Evolutionary conservation across 176 grass and related monocot species (phyloP).

Genomic region (Avena atlantica): DNA sequence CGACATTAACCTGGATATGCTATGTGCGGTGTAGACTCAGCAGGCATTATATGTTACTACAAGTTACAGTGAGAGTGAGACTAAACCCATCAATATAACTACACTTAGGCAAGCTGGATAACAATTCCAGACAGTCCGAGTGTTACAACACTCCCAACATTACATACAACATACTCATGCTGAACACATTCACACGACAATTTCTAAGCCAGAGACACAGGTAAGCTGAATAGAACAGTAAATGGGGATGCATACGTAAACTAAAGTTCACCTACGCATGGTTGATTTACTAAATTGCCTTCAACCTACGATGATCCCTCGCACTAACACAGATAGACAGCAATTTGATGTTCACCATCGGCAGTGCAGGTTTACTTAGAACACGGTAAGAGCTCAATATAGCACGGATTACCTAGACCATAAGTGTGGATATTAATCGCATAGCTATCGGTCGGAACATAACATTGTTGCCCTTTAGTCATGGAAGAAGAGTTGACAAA

Average conservation of each 20-base stretch:
- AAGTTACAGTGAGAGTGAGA: neutral
- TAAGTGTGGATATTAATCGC: neutral
- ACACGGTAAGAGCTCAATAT: neutral
- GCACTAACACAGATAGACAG: neutral
- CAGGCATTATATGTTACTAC: neutral
- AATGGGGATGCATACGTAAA: conserved; percentile 20
- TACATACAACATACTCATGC: neutral
- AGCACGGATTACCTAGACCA: neutral
- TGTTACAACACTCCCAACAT: neutral
- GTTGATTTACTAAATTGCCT: neutral
- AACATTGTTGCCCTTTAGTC: neutral
- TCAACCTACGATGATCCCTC: neutral
- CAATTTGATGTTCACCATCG: neutral
- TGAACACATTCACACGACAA: neutral
- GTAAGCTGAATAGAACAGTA: neutral
- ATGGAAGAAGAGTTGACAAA: neutral
- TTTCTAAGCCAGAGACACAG: neutral
- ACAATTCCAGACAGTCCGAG: neutral
- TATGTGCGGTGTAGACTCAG: neutral
- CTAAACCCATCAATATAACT: neutral
- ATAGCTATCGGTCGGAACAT: neutral
- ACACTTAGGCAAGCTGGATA: neutral
- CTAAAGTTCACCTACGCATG: neutral
- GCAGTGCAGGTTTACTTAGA: neutral
- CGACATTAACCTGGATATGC: neutral